These are phyloP conservation scores for maize (Zea mays) DNA, from an alignment of 176 grass and related monocot species.

Conservation along the genomic window DNA sequence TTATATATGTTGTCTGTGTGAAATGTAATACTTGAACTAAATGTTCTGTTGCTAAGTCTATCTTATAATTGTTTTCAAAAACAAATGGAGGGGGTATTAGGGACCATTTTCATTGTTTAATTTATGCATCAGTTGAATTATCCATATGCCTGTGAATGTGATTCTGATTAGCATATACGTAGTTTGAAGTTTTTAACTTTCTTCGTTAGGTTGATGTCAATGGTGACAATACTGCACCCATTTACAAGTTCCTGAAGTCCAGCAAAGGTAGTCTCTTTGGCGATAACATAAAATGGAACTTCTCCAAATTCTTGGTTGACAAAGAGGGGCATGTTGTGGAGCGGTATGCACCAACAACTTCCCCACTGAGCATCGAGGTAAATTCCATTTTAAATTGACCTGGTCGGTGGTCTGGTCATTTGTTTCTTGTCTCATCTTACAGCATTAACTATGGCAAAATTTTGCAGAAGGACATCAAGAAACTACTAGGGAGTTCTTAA, in stretches of 20 bases:
- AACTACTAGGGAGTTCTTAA: slow-evolving; percentile 55
- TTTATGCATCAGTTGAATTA: neutral
- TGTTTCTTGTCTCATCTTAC: neutral
- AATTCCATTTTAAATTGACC: neutral
- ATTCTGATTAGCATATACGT: neutral
- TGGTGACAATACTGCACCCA: slow-evolving; percentile 62
- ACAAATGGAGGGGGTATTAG: neutral
- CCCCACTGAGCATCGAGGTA: slow-evolving; percentile 86
- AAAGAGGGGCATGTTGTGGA: slow-evolving; percentile 79
- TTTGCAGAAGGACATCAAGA: slow-evolving; percentile 75
- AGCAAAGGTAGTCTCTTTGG: slow-evolving; percentile 83
- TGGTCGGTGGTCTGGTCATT: neutral
- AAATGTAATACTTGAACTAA: neutral
- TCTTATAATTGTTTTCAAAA: neutral
- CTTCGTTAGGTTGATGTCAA: slow-evolving; percentile 77
- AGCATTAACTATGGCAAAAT: neutral
- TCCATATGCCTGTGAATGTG: slow-evolving; percentile 6
- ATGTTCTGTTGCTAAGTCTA: neutral
- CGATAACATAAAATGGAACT: slow-evolving; percentile 88
- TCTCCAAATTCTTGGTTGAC: slow-evolving; percentile 87
- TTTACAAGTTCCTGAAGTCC: slow-evolving; percentile 84
- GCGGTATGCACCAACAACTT: slow-evolving; percentile 82
- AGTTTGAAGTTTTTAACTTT: neutral
- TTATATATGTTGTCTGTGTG: neutral
- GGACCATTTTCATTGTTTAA: neutral